These are phyloP conservation scores for Phlebiopsis gigantea DNA, from an alignment of 768 basidiomycete species.

Conservation along the genomic window DNA sequence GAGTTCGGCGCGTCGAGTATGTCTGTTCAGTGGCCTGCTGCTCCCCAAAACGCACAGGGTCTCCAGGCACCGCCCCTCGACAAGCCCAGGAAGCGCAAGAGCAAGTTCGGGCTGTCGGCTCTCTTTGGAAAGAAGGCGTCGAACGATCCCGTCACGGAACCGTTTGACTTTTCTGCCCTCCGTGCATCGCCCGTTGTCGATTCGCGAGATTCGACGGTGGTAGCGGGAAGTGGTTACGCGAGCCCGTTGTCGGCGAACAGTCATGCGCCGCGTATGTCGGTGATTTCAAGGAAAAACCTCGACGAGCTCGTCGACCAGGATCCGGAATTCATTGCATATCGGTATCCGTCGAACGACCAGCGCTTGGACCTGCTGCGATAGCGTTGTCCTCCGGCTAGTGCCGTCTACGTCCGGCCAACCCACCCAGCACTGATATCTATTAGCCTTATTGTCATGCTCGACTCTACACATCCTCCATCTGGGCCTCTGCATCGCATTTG, in stretches of 20 bases:
- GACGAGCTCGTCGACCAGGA: constrained; percentile 84
- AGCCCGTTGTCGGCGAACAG: constrained; percentile 47
- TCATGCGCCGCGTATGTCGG: constrained; percentile 47
- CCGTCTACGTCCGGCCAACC: no score
- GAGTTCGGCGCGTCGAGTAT: constrained; percentile 70
- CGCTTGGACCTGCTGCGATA: constrained; percentile 56
- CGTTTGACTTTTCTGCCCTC: constrained; percentile 17
- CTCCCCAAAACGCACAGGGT: constrained; percentile 11
- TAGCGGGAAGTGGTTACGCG: constrained; percentile 34
- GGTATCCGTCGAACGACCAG: constrained; percentile 78
- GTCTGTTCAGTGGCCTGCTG: constrained; percentile 37
- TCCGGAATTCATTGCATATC: constrained; percentile 78
- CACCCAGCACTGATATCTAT: not conserved
- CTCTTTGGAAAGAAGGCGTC: constrained; percentile 53
- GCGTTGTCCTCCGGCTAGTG: not conserved
- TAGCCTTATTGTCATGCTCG: not conserved
- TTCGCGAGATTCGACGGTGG: constrained; percentile 40
- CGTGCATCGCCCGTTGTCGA: constrained; percentile 27
- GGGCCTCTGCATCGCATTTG: not conserved
- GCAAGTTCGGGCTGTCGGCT: constrained; percentile 63
- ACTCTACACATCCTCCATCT: not conserved
- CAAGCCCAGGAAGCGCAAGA: constrained; percentile 53
- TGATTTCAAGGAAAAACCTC: constrained; percentile 63
- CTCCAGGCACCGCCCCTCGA: constrained; percentile 9
- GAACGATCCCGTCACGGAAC: constrained; percentile 3